Evolutionary conservation across 176 grass and related monocot genomes (phyloP).

Genomic region (Oryza meyeriana): DNA sequence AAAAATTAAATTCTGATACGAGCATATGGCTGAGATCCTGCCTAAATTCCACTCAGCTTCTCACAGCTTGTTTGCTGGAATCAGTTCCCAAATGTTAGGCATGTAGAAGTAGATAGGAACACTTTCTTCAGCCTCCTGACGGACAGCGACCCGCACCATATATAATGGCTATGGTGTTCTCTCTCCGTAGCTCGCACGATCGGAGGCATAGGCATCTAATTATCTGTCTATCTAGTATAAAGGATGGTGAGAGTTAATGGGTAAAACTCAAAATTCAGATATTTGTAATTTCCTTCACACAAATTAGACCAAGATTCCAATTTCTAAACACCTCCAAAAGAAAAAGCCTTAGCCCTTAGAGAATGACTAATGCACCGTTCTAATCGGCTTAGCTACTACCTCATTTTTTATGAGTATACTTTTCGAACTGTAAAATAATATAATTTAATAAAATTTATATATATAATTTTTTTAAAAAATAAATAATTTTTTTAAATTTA

Average conservation of each 20-base stretch:
- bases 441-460: no score
- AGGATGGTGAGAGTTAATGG: not conserved
- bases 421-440: no score
- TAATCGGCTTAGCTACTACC: no score
- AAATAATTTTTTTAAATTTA: no score
- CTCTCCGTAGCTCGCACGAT: slow-evolving; percentile 25
- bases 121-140: slow-evolving; percentile 41
- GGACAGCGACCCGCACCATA: slow-evolving; percentile 34
- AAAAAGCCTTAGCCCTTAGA: not conserved
- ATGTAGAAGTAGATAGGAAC: not conserved
- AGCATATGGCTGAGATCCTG: slow-evolving; percentile 23
- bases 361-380: no score
- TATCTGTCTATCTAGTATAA: not conserved
- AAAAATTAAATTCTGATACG: no score
- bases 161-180: slow-evolving; percentile 33
- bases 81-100: slow-evolving; percentile 28
- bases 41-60: slow-evolving; percentile 31
- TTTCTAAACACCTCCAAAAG: not conserved
- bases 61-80: slow-evolving; percentile 11
- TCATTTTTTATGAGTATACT: no score
- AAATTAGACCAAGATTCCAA: not conserved
- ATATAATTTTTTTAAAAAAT: no score
- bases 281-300: not conserved
- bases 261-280: not conserved
- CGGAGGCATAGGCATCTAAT: slow-evolving; percentile 28